Evolutionary conservation across 768 basidiomycete species (phyloP), one percentile per base, ranked within the genome.

Genomic region (Mycena olivaceomarginata): DNA sequence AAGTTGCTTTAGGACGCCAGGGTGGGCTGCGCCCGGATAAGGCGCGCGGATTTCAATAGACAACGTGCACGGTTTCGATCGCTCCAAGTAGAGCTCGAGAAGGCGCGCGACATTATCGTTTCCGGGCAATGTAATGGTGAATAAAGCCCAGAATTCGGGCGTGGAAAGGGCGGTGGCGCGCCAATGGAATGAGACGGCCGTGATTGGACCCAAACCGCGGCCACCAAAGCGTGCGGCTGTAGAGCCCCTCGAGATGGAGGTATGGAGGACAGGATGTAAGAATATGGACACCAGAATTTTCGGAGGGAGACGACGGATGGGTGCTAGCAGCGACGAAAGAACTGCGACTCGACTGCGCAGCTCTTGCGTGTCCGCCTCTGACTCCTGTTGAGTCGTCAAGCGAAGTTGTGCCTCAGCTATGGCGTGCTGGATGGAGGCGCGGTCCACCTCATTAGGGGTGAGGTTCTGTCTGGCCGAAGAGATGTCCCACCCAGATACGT

Each of bases 261-360:
- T 60, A 31, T 70, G 68, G 53, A 70, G 57, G 57, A 37, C 41
- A 6, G 68, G 57, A 22, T 70, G 53, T 10, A 70, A 15, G 68
- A 70, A 70, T 60, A 59, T 70, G 40, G 56, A 22, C 13, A 41
- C 11, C 41, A 70, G 16, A 15, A 70, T 60, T 59, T 60, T 43
- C 41, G 57, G n/a, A 7, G 68, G 56, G 15, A 70, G 31, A 51
- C 68, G 68, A 60, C 68, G 68, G 1, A 70, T 70, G 22, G 68
- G 68, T 59, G 68, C 68, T 16, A 70, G 68, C 46, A 40, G 41
- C 68, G 68, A 70, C 68, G 56, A 59, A 13, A 70, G 59, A 45
- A 70, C n/a, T 59, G 56, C 56, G 46, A 70, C 59, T 8, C 51
- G 48, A 40, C 18, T 56, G 67, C 53, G 67, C 51, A 68, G 37